Conservation (phyloP, 495 filamentous ascomycete species). For the Daldinia loculata region DNA sequence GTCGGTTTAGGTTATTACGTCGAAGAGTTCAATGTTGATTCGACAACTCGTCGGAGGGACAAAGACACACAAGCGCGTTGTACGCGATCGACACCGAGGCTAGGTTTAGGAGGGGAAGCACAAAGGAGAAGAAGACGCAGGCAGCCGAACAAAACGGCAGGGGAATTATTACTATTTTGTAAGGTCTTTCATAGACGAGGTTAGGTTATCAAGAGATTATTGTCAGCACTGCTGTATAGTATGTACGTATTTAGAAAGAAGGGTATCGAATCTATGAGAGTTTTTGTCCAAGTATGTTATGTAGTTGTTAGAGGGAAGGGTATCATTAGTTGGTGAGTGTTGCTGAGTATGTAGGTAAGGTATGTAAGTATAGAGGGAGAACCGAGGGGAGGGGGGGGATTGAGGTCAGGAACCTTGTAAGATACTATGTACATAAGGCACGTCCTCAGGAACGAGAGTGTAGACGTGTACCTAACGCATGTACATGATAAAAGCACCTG, state of each 20-base stretch:
- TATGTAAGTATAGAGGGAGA: not conserved
- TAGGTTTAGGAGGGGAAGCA: conserved; percentile 19
- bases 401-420: conserved; percentile 5
- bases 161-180: conserved; percentile 25
- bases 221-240: conserved; percentile 33
- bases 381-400: not conserved
- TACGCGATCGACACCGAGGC: conserved; percentile 40
- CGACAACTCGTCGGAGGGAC: conserved; percentile 29
- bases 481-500: not conserved
- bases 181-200: conserved; percentile 14
- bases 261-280: conserved; percentile 39
- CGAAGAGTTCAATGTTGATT: conserved; percentile 21
- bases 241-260: conserved; percentile 35
- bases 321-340: not conserved
- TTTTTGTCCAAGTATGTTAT: conserved; percentile 14
- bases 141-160: conserved; percentile 22
- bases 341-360: conserved; percentile 1
- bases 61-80: conserved; percentile 41
- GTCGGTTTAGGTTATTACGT: conserved; percentile 16
- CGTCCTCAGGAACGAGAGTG: conserved; percentile 7
- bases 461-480: conserved; percentile 3
- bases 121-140: conserved; percentile 36
- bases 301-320: conserved; percentile 15
- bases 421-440: conserved; percentile 1
- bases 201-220: conserved; percentile 9